Evolutionary conservation across 2,329 filamentous ascomycete genomes (phyloP), one percentile per base, ranked within the genome.

Genomic region (Fusarium pseudocircinatum): DNA sequence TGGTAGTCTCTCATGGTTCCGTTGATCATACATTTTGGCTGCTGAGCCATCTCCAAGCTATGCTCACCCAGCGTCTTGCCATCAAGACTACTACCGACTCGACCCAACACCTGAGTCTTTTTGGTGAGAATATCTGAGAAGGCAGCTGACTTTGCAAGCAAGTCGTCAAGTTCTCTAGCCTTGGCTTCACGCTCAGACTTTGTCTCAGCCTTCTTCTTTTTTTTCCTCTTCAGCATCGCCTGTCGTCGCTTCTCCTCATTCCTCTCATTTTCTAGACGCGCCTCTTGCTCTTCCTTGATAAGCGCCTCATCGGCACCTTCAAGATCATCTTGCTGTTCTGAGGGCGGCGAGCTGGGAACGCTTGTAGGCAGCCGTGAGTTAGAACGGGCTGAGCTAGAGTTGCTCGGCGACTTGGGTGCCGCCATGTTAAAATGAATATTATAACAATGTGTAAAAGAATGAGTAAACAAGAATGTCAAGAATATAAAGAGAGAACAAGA

Each of bases 1-100:
- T 99, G 96, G 79, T 99, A 99, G 70, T 94, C 93, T 24, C 95
- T 88, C 96, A 99, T 98, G 8, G 91, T 92, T 3, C 96, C 96
- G 10, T 94, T 94, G 1, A 92, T 91, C 76, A 99, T 91, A 66
- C 95, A 90, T 72, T 92, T 91, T 0, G 96, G 96, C 79, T 99
- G 96, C 70, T 93, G 87, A 0, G 95, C 96, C 80, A 97, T 94
- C 63, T 91, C 87, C 22, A 98, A 82, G 60, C 95, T 88, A 61
- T 91, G 90, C 69, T 91, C 89, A 11, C 89, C 88, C 0, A 92
- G 81, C 0, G 87, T 83, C 74, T 90, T 87, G 18, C 89, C 90
- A 64, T 91, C 88, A 4, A 92, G 83, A 14, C 86, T 85, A 7
- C 87, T 89, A 6, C 90, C 90, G 0, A 92, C 89, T 4, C 89